Base-by-base conservation (phyloP, 1,284 basidiomycete species). In the Pseudozyma hubeiensis region DNA sequence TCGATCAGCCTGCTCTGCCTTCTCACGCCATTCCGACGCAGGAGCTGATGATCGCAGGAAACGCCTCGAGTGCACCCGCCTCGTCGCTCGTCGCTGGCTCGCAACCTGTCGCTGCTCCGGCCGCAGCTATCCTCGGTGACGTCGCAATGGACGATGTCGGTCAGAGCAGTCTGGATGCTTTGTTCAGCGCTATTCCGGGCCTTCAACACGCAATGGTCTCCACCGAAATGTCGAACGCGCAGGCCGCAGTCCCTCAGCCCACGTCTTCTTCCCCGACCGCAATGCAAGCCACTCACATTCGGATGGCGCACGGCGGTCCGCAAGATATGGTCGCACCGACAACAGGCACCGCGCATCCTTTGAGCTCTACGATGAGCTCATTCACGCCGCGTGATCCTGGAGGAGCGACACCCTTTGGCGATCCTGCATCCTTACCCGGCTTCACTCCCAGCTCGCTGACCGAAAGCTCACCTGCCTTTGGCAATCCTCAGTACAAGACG, bases 361-460 rank as follows among this genome's bases (percentile, higher is more conserved):
- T 64, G 34, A 52, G 59, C 7, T 41, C 66, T 13, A 39, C 40
- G 14, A 48, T 64, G 34, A 61, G 41, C 49, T 53, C 64, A 0
- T 64, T 64, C 34, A 70, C 72, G 9, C 72, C 72, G 7, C 55
- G 72, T 14, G 67, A 70, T 46, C 60, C 51, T 7, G 54, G 60
- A 5, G 53, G 56, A 7, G 49, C 67, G 3, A 59, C 60, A 6
- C 60, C 72, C 0, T 64, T 75, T 39, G 65, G 66, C n/a, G 80
- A 81, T 48, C 78, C 74, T 3, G 77, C 78, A 2, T 81, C 80
- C 1, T 44, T 81, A 34, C 80, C 80, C 2, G 80, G 75, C 31
- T 81, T 80, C 55, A 81, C 80, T 5, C 80, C 80, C 2, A 69
- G 77, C 64, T 79, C 77, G 24, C 49, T 77, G 31, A 80, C 63